Conservation (phyloP, 345 rosid genomes). For the Brassica napus region Da-Ae NC_063446.1:39080001-39080500, state of each 20-base stretch:
- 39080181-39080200: not conserved
- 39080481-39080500: too few species aligned
- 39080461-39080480: too few species aligned
- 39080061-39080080: not conserved
- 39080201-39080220: not conserved
- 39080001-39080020: too few species aligned
- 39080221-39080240: not conserved
- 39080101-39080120: slow-evolving; percentile 1
- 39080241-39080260: not conserved
- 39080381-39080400: too few species aligned
- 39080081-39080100: not conserved
- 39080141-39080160: not conserved
- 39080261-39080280: too few species aligned
- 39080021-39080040: too few species aligned
- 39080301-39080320: not conserved
- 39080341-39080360: too few species aligned
- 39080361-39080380: too few species aligned
- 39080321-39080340: too few species aligned
- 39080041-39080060: not conserved
- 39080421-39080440: too few species aligned
- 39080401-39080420: too few species aligned
- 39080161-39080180: not conserved
- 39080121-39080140: not conserved
- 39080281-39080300: not conserved
- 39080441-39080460: too few species aligned